phyloP scores from a whole-genome alignment of 441 rosid species.

The Pelargonium cotyledonis region DNA sequence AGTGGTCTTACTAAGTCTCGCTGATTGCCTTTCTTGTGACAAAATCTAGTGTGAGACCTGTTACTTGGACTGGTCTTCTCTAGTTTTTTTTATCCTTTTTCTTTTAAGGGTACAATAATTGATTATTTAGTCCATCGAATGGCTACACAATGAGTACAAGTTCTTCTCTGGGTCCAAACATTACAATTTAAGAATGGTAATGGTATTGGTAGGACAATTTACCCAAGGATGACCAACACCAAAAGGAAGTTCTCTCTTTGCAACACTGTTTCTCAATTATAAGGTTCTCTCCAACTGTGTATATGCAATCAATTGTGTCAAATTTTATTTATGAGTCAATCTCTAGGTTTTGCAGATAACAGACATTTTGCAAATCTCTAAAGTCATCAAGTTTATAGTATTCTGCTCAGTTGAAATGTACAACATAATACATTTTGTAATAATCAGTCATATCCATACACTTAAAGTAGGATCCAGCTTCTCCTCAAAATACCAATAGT shows the following conservation, averaged over 20 bases:
- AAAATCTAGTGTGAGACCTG: conserved; percentile 6
- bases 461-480: neutral
- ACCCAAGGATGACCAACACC: neutral
- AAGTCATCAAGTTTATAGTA: neutral
- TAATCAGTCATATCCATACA: neutral
- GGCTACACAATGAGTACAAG: conserved; percentile 3
- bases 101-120: conserved; percentile 1
- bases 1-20: conserved; percentile 1
- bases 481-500: neutral
- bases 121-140: neutral
- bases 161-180: neutral
- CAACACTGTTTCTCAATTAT: neutral
- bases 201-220: too few species aligned
- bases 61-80: conserved; percentile 2
- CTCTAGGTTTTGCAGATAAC: neutral
- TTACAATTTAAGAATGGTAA: neutral
- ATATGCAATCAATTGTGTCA: neutral
- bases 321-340: neutral
- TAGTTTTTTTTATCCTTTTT: neutral
- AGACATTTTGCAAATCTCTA: neutral
- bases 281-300: neutral
- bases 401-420: neutral
- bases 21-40: conserved; percentile 4
- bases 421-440: neutral
- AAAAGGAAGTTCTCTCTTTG: neutral